Conservation (phyloP, 2,329 filamentous ascomycete species). For the Fusarium sp. region DNA sequence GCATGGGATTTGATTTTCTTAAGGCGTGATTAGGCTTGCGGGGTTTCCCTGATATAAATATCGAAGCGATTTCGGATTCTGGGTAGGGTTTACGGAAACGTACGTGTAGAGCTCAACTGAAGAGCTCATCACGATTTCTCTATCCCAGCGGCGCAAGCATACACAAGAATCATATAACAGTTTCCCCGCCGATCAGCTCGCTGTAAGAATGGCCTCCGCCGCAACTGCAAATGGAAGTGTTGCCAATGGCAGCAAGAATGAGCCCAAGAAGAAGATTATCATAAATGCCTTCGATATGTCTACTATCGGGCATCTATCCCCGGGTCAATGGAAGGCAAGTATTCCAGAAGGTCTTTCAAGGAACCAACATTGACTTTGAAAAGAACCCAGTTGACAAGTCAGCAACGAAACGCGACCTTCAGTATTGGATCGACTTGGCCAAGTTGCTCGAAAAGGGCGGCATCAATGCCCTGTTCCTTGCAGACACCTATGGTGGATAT, state of each 20-base stretch:
- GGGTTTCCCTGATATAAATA: neutral
- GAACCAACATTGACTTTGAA: neutral
- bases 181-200: neutral
- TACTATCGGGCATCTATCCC: slow-evolving; percentile 72
- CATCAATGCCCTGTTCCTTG: slow-evolving; percentile 74
- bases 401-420: slow-evolving; percentile 68
- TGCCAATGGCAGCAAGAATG: neutral
- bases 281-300: slow-evolving; percentile 77
- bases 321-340: slow-evolving; percentile 74
- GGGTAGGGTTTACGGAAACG: neutral
- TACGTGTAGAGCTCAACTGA: neutral
- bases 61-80: neutral
- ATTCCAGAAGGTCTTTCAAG: rapidly evolving
- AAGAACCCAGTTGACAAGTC: slow-evolving; percentile 72
- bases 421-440: slow-evolving; percentile 74
- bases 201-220: neutral
- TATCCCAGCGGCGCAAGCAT: too few species aligned
- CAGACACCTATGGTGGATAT: slow-evolving; percentile 74
- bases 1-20: neutral
- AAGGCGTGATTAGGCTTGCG: slow-evolving; percentile 15
- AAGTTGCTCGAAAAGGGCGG: slow-evolving; percentile 71
- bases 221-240: neutral
- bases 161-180: too few species aligned
- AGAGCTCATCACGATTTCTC: neutral
- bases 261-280: slow-evolving; percentile 57